phyloP scores from a whole-genome alignment of 2,329 filamentous ascomycete species.

The Talaromyces piceae region DNA sequence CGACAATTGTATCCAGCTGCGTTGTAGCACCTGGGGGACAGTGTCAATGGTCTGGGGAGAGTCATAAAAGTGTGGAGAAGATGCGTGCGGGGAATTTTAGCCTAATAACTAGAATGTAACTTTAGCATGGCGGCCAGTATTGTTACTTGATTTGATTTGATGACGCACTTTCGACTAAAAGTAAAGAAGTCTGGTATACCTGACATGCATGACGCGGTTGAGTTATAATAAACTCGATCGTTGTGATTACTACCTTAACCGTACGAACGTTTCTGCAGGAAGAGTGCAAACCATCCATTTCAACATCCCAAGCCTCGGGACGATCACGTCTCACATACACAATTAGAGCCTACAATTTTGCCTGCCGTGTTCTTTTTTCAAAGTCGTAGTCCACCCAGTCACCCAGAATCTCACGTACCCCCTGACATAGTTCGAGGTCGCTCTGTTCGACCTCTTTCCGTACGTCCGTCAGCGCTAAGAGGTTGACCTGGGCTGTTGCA shows the following conservation, averaged over 20 bases:
- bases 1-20: background rate
- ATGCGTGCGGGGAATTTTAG: background rate
- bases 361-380: background rate
- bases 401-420: background rate
- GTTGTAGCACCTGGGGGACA: background rate
- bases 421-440: background rate
- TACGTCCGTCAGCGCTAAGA: background rate
- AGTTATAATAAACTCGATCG: no score
- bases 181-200: no score
- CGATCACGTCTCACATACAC: no score
- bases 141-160: no score
- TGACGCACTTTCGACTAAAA: no score
- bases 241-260: no score
- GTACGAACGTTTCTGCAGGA: no score
- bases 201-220: no score
- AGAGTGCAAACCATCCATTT: no score
- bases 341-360: background rate
- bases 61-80: background rate
- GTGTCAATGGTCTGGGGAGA: background rate
- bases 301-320: no score
- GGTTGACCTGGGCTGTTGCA: background rate
- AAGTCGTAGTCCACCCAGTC: background rate
- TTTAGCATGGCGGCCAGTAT: no score
- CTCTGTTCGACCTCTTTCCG: background rate
- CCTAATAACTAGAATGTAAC: background rate